Conservation (phyloP, 163 green algal species). For the Scenedesmus sp. region DNA sequence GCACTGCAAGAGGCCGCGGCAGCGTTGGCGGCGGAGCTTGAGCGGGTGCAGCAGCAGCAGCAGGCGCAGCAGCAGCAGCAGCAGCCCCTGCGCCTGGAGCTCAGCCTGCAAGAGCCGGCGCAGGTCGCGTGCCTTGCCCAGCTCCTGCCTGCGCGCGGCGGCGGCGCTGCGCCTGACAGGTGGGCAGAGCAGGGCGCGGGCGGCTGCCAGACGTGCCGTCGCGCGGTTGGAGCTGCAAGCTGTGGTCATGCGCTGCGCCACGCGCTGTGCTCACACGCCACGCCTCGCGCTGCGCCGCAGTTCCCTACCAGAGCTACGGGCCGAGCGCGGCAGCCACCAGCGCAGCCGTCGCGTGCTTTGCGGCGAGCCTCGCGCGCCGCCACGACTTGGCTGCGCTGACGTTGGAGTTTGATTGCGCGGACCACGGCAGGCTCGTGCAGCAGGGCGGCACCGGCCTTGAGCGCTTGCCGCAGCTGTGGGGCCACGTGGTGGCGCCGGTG, state of each 20-base stretch:
- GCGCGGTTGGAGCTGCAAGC: no score
- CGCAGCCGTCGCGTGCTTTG: constrained; percentile 13
- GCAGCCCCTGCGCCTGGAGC: neutral
- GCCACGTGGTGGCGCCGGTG: no score
- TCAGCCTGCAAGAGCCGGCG: neutral
- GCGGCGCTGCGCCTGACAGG: constrained; percentile 7
- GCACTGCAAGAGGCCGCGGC: neutral
- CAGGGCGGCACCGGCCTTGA: constrained; percentile 12
- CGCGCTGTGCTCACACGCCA: no score
- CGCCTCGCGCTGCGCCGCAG: no score
- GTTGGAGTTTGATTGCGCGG: neutral
- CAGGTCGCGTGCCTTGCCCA: constrained; percentile 14
- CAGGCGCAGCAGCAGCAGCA: neutral
- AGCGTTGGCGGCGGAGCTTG: neutral
- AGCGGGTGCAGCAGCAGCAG: constrained; percentile 5
- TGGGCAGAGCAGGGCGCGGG: neutral
- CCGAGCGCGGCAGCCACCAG: constrained; percentile 9
- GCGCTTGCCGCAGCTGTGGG: constrained; percentile 16
- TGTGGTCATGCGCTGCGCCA: no score
- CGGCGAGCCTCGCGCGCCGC: neutral
- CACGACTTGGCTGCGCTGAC: constrained; percentile 1
- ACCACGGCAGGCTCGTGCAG: constrained; percentile 4
- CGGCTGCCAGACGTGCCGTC: no score
- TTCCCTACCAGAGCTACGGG: constrained; percentile 36
- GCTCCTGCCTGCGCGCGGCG: neutral